A percentile compares a stretch with the other conserved stretches of the same genome.
These are phyloP conservation scores for Olyra latifolia DNA, from an alignment of 176 grass and related monocot genomes.

Conservation along the genomic window DNA sequence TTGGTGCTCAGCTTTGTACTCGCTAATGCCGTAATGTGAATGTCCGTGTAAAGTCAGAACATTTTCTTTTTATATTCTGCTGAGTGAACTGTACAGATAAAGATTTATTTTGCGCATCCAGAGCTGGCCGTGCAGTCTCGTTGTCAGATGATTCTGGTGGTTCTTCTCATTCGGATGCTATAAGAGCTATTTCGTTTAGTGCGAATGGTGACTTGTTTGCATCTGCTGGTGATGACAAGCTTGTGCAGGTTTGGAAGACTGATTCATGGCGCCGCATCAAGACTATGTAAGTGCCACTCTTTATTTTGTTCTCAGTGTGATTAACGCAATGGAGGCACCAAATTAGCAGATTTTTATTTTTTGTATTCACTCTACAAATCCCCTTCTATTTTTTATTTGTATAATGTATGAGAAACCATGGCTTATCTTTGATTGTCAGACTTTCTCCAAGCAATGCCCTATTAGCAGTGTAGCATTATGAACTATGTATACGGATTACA, in stretches of 20 bases:
- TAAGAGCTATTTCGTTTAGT: constrained; percentile 70
- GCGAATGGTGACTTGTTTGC: constrained; percentile 54
- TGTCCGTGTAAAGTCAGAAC: not conserved
- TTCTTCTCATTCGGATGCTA: constrained; percentile 61
- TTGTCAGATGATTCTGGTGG: constrained; percentile 47
- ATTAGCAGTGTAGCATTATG: not conserved
- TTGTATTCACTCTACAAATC: not conserved
- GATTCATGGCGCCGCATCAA: constrained; percentile 61
- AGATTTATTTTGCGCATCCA: constrained; percentile 34
- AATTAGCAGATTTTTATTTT: not conserved
- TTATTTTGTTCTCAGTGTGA: not conserved
- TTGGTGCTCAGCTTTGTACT: constrained; percentile 3
- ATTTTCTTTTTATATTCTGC: not conserved
- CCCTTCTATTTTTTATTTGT: not conserved
- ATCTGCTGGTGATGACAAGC: constrained; percentile 84
- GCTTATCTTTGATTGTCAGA: not conserved
- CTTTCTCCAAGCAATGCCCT: not conserved
- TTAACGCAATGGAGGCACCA: not conserved
- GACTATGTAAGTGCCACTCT: constrained; percentile 57
- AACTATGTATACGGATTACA: not conserved
- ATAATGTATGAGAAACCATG: not conserved
- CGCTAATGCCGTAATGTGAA: not conserved
- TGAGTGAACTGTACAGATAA: not conserved
- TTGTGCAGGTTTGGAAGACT: constrained; percentile 85
- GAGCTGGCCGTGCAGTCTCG: constrained; percentile 42